Evolutionary conservation across 129 eudicot species (phyloP), one percentile per base, ranked within the genome.

Genomic region (Solidago caesia): DNA sequence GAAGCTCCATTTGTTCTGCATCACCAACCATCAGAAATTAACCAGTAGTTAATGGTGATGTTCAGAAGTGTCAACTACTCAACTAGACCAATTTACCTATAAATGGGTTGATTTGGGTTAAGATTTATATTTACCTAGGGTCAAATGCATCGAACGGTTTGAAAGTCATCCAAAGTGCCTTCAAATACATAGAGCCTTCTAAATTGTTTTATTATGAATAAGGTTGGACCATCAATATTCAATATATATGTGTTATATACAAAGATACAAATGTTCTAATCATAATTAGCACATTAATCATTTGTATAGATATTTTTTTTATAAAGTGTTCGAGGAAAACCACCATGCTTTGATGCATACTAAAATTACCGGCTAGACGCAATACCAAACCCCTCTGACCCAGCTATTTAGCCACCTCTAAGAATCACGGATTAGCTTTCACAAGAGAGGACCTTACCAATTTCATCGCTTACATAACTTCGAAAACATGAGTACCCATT

Each of bases 401-500:
- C n/a, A 42, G 15, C 64, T 2, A 9, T 70, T 16, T 43, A 14
- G 27, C 46, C 77, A 59, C 45, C 41, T 61, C 58, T 71, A 42
- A 26, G 0, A n/a, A 56, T 41, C 15, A 2, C 0, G 5, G 44
- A 60, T 64, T 6, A 11, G 1, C 26, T 41, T 8, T 49, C 48
- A 60, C 6, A 75, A 6, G 41, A 44, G 26, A 1, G 48, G 39
- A 68, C 44, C 43, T 71, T 78, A 94, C 97, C 91, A 56, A 4
- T 78, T 13, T 78, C 87, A 0, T 67, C 84, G 63, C 67, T 81
- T 52, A 94, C 64, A 71, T 88, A 90, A 55, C 91, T 87, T 53
- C 83, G 87, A 82, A 94, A 94, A 74, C 80, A 81, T n/a, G 97
- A 86, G 71, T 94, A 94, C n/a, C 98, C 96, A 79, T 93, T 93